These are phyloP conservation scores for Coemansia asiatica DNA, from an alignment of 192 early-diverging fungal genomes.

Conservation along the genomic window DNA sequence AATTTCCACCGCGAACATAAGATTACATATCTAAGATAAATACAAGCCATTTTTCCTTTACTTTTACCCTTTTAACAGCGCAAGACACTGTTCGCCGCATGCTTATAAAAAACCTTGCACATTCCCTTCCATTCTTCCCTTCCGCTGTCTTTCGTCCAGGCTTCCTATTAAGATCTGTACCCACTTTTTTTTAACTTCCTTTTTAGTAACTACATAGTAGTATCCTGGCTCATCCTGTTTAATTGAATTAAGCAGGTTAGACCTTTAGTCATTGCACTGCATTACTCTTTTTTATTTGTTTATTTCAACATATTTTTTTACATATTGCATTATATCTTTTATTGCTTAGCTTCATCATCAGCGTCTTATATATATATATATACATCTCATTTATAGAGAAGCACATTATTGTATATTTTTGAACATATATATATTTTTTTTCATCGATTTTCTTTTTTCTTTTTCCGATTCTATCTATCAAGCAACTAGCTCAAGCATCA, in stretches of 20 bases:
- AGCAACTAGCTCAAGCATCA: background rate
- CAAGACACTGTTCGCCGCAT: background rate
- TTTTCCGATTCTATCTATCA: background rate
- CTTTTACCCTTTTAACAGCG: background rate
- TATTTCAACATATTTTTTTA: constrained; percentile 2
- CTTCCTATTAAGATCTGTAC: background rate
- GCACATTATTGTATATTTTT: background rate
- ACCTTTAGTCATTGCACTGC: background rate
- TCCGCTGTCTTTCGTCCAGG: background rate
- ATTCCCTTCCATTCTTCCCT: background rate
- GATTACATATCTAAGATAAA: background rate
- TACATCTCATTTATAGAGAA: background rate
- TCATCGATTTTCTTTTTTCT: background rate
- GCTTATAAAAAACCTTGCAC: constrained; percentile 2
- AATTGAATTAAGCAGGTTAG: background rate
- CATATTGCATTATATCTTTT: background rate
- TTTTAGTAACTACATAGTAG: background rate
- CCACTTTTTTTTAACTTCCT: background rate
- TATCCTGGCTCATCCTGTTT: background rate
- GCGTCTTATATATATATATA: background rate
- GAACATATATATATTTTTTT: background rate
- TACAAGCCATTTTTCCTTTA: background rate
- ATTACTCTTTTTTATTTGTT: background rate
- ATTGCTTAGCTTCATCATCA: background rate
- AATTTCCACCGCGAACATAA: background rate